phyloP scores from a whole-genome alignment of 257 asterid genomes.

The Linderniella brevidens region DNA sequence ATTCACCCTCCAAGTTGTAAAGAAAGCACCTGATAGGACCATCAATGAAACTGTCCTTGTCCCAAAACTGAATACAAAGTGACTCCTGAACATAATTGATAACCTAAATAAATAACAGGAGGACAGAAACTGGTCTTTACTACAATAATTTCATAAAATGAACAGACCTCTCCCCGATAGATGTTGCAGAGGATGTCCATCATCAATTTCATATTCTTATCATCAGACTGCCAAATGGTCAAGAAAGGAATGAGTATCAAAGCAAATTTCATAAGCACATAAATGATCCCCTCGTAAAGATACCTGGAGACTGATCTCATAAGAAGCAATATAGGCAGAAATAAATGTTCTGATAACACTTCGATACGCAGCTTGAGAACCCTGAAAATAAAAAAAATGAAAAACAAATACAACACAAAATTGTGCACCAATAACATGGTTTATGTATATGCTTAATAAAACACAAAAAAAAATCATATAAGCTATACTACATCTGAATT shows the following conservation, averaged over 20 bases:
- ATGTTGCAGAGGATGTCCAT: slow-evolving; percentile 71
- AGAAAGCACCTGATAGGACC: slow-evolving; percentile 91
- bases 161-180: slow-evolving; percentile 84
- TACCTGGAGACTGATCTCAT: slow-evolving; percentile 89
- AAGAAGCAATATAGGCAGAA: slow-evolving; percentile 81
- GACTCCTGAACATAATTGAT: slow-evolving; percentile 53
- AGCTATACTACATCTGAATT: slow-evolving; percentile 59
- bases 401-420: slow-evolving; percentile 8
- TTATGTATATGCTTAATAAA: neutral
- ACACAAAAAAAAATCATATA: neutral
- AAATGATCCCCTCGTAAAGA: slow-evolving; percentile 9
- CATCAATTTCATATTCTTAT: slow-evolving; percentile 49
- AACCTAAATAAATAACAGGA: slow-evolving; percentile 13
- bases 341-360: slow-evolving; percentile 76
- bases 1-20: slow-evolving; percentile 78
- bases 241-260: slow-evolving; percentile 12
- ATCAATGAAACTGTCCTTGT: slow-evolving; percentile 72
- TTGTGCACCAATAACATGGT: slow-evolving; percentile 1
- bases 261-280: slow-evolving; percentile 4
- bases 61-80: slow-evolving; percentile 92
- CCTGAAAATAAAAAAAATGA: slow-evolving; percentile 26
- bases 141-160: slow-evolving; percentile 10
- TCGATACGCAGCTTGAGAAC: slow-evolving; percentile 59
- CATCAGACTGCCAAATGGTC: slow-evolving; percentile 46
- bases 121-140: slow-evolving; percentile 4